These are phyloP conservation scores for Gossypium gossypioides DNA, from an alignment of 441 rosid species.

Conservation along the genomic window DNA sequence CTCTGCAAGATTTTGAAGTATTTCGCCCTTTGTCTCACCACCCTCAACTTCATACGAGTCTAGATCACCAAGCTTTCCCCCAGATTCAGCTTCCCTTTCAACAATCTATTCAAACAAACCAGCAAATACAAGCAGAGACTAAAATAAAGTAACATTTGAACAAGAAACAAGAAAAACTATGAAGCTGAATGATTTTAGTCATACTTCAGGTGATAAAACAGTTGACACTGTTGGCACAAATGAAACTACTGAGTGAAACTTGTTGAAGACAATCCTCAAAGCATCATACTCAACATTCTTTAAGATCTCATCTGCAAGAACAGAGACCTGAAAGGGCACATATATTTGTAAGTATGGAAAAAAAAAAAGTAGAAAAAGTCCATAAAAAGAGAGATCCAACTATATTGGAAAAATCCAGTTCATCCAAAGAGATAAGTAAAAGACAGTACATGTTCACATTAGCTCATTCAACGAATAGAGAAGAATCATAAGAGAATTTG, in stretches of 20 bases:
- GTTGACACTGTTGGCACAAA: constrained; percentile 65
- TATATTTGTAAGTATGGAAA: not conserved
- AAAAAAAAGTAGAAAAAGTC: not conserved
- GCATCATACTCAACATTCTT: constrained; percentile 82
- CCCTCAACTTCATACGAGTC: constrained; percentile 94
- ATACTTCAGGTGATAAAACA: constrained; percentile 10
- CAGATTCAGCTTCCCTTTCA: constrained; percentile 78
- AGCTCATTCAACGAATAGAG: not conserved
- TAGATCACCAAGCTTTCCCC: constrained; percentile 73
- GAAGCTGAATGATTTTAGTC: constrained; percentile 2
- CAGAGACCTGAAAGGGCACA: constrained; percentile 55
- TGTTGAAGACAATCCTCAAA: constrained; percentile 81
- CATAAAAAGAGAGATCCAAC: not conserved
- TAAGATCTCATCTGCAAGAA: constrained; percentile 83
- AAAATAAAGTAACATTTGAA: not conserved
- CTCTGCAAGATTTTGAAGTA: constrained; percentile 82
- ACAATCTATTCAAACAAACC: constrained; percentile 36
- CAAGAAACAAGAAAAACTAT: not conserved
- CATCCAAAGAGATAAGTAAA: not conserved
- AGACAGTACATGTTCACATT: not conserved
- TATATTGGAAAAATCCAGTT: not conserved
- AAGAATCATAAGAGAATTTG: not conserved
- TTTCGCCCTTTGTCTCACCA: constrained; percentile 77
- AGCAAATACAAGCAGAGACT: constrained; percentile 1
- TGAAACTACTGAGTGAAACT: constrained; percentile 68